A percentile compares a stretch with the other conserved stretches of the same genome.
These are phyloP conservation scores for Kluyveromyces sp. DNA, from an alignment of 1,139 yeast species.

Conservation along the genomic window DNA sequence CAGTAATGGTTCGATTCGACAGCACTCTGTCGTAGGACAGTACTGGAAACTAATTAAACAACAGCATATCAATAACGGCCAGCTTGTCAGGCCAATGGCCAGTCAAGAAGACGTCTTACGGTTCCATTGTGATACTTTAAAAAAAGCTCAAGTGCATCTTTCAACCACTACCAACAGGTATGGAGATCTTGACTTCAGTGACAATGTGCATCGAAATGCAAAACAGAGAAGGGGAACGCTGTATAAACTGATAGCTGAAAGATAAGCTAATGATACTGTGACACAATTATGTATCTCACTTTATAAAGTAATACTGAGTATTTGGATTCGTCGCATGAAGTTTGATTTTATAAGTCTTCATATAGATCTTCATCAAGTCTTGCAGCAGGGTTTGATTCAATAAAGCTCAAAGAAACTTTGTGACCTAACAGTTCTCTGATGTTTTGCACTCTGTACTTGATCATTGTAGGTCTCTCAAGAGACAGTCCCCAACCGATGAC, in stretches of 20 bases:
- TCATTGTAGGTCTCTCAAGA: conserved; percentile 98
- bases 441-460: conserved; percentile 90
- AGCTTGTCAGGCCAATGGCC: conserved; percentile 17
- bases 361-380: conserved; percentile 74
- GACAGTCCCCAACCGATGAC: conserved; percentile 98
- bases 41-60: conserved; percentile 25
- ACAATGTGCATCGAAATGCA: conserved; percentile 15
- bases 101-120: conserved; percentile 23
- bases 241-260: conserved; percentile 8
- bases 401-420: conserved; percentile 86
- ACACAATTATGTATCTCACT: conserved; percentile 4
- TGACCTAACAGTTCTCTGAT: conserved; percentile 94
- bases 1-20: neutral
- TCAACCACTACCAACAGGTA: conserved; percentile 27
- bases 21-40: conserved; percentile 1
- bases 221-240: conserved; percentile 9
- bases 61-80: conserved; percentile 20
- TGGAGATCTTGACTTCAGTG: conserved; percentile 24
- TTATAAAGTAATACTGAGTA: conserved; percentile 5
- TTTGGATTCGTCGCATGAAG: conserved; percentile 1
- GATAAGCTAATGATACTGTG: conserved; percentile 1
- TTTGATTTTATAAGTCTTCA: conserved; percentile 14
- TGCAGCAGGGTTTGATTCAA: conserved; percentile 95
- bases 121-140: conserved; percentile 24
- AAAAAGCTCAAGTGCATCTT: conserved; percentile 23